Evolutionary conservation across 108 stramenopile species (phyloP).

Genomic region (Cyclotella kingstonii): DNA sequence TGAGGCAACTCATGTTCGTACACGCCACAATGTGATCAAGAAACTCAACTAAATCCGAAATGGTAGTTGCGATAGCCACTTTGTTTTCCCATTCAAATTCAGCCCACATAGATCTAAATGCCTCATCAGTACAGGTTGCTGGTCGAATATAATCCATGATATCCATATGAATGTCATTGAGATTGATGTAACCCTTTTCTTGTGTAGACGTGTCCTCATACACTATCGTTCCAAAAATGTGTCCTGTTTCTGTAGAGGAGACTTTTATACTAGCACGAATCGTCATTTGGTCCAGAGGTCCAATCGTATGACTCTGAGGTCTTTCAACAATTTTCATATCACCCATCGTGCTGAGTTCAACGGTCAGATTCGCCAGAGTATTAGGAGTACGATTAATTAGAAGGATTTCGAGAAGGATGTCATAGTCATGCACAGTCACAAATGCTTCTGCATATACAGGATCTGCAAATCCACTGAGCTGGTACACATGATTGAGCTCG

Average conservation of each 20-base stretch:
- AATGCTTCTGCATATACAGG: conserved; percentile 98
- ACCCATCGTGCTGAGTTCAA: conserved; percentile 98
- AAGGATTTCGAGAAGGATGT: conserved; percentile 96
- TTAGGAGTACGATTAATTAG: conserved; percentile 97
- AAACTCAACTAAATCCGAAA: conserved; percentile 89
- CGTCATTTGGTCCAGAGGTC: conserved; percentile 91
- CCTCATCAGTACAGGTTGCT: conserved; percentile 93
- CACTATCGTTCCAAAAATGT: conserved; percentile 99
- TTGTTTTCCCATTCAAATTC: conserved; percentile 99
- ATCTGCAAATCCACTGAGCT: conserved; percentile 97
- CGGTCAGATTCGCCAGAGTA: conserved; percentile 94
- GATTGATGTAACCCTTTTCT: conserved; percentile 94
- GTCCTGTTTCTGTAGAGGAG: conserved; percentile 97
- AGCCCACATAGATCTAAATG: conserved; percentile 99
- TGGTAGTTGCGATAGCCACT: conserved; percentile 90
- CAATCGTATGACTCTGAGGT: conserved; percentile 94
- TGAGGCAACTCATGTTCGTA: conserved; percentile 98
- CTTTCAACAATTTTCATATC: conserved; percentile 99
- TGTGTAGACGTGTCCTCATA: conserved; percentile 92
- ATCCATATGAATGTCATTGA: conserved; percentile 99
- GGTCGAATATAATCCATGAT: conserved; percentile 99
- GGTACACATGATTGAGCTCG: conserved; percentile 92
- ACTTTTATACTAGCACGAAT: conserved; percentile 98
- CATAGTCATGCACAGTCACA: conserved; percentile 98
- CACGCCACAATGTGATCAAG: conserved; percentile 92